These are phyloP conservation scores for Talaromyces islandicus DNA, from an alignment of 2,329 filamentous ascomycete genomes.

Conservation along the genomic window DNA sequence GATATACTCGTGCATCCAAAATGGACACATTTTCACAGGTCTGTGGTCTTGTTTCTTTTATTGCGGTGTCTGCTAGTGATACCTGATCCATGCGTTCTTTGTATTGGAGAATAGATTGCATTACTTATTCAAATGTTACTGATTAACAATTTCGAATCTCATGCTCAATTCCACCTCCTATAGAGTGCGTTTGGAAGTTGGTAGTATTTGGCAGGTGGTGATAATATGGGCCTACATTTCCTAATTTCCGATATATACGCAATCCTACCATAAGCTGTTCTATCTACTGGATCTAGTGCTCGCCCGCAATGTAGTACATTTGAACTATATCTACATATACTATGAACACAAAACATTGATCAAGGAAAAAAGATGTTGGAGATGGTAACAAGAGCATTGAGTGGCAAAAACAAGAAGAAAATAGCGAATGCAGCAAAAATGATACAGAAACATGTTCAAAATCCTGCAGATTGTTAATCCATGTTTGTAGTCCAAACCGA, in stretches of 20 bases:
- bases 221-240: neutral
- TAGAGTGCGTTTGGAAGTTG: neutral
- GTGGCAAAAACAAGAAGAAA: constrained; percentile 13
- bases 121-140: neutral
- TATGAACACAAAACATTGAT: neutral
- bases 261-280: neutral
- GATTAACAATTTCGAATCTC: neutral
- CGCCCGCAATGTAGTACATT: neutral
- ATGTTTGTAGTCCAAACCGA: neutral
- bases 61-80: neutral
- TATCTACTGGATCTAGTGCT: neutral
- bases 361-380: neutral
- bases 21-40: neutral
- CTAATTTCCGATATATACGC: neutral
- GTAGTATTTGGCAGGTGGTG: too few relatives aligned
- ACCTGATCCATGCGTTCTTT: neutral
- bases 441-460: neutral
- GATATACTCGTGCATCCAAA: neutral
- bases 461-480: neutral
- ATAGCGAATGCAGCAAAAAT: constrained; percentile 19
- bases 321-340: neutral
- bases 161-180: neutral
- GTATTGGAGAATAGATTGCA: neutral
- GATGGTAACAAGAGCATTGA: neutral
- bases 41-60: neutral